A percentile compares a stretch with the other conserved stretches of the same genome.
phyloP scores from a whole-genome alignment of 495 filamentous ascomycete genomes.

The Baudoinia panamericana region DNA sequence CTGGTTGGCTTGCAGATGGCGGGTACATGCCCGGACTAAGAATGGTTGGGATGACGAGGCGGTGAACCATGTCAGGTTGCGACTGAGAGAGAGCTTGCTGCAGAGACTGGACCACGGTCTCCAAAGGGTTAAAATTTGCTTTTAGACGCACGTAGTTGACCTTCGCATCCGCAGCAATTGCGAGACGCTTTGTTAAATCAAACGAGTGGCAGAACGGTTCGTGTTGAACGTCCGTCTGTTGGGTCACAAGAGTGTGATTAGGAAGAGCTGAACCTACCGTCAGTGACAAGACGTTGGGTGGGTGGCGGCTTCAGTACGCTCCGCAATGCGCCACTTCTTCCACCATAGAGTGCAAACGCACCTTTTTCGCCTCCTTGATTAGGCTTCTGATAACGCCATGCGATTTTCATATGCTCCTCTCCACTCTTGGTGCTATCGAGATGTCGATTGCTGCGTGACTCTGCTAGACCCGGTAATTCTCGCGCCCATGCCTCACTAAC shows the following conservation, averaged over 20 bases:
- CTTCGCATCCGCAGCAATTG: slow-evolving; percentile 40
- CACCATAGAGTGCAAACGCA: slow-evolving; percentile 20
- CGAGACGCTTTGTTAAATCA: slow-evolving; percentile 75
- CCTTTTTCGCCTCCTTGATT: slow-evolving; percentile 51
- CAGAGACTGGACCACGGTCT: slow-evolving; percentile 48
- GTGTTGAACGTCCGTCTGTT: slow-evolving; percentile 9
- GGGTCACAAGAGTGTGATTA: slow-evolving; percentile 11
- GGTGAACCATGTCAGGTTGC: slow-evolving; percentile 53
- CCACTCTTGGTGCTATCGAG: neutral
- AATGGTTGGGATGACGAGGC: slow-evolving; percentile 68
- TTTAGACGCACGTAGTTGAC: slow-evolving; percentile 45
- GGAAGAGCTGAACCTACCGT: slow-evolving; percentile 15
- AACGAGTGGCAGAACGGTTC: slow-evolving; percentile 70
- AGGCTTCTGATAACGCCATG: slow-evolving; percentile 87
- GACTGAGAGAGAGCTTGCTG: slow-evolving; percentile 43
- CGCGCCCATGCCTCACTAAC: slow-evolving; percentile 65
- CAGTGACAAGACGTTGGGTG: no score
- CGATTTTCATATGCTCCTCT: slow-evolving; percentile 87
- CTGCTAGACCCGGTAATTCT: slow-evolving; percentile 63
- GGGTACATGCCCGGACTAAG: slow-evolving; percentile 76
- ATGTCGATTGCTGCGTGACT: slow-evolving; percentile 33
- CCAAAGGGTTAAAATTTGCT: slow-evolving; percentile 38
- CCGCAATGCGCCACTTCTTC: no score
- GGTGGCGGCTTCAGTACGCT: no score
- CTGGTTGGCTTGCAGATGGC: slow-evolving; percentile 48